phyloP scores from a whole-genome alignment of 768 basidiomycete species.

The Serendipita sp. region DNA sequence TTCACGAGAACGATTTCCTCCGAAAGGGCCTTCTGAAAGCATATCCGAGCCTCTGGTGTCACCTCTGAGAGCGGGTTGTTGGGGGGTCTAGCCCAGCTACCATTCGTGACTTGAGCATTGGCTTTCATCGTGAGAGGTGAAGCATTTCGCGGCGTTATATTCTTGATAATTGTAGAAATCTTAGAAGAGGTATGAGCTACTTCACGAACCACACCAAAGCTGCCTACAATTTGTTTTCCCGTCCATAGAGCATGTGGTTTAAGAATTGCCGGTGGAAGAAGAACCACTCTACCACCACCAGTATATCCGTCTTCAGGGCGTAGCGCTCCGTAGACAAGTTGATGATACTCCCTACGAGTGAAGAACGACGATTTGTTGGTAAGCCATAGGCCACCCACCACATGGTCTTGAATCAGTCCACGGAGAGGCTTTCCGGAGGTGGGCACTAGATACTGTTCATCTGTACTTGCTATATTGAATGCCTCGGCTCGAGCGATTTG shows the following conservation, averaged over 20 bases:
- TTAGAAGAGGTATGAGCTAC: conserved; percentile 19
- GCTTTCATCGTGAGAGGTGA: conserved; percentile 73
- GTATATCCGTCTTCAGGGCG: conserved; percentile 67
- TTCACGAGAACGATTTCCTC: conserved; percentile 83
- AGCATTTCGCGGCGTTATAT: conserved; percentile 68
- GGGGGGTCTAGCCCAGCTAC: conserved; percentile 42
- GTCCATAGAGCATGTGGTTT: conserved; percentile 89
- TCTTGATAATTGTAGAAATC: conserved; percentile 89
- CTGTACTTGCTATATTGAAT: conserved; percentile 87
- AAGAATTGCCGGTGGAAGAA: conserved; percentile 84
- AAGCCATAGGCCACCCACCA: conserved; percentile 99
- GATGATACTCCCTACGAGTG: conserved; percentile 88
- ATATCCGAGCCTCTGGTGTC: conserved; percentile 10
- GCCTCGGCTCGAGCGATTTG: conserved; percentile 92
- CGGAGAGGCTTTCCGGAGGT: conserved; percentile 96
- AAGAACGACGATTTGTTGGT: conserved; percentile 92
- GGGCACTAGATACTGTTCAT: conserved; percentile 97
- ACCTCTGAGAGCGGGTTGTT: not conserved
- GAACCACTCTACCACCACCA: conserved; percentile 47
- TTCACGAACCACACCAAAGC: not conserved
- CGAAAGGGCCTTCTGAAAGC: conserved; percentile 46
- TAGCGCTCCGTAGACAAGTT: conserved; percentile 87
- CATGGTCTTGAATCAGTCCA: conserved; percentile 96
- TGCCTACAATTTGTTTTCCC: conserved; percentile 84
- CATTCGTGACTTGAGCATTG: conserved; percentile 78